Conservation (phyloP, 2,329 filamentous ascomycete genomes). For the Cordyceps pruinosa region DNA sequence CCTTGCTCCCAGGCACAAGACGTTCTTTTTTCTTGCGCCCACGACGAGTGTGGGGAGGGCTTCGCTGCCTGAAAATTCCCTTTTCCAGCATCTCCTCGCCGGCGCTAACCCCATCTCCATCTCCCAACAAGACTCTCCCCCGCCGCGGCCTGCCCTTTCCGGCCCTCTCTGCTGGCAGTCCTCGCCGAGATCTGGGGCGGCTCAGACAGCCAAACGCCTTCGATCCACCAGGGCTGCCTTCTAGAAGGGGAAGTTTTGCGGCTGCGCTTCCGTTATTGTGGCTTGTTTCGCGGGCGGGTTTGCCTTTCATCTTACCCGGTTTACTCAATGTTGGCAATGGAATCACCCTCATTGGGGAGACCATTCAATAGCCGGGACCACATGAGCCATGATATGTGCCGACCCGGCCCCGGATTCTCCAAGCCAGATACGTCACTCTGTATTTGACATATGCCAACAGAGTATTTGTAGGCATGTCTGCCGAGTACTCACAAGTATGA, state of each 20-base stretch:
- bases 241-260: conserved; percentile 3
- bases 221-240: not conserved
- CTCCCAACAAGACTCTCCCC: not conserved
- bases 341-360: not conserved
- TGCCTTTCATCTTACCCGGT: not conserved
- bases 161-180: not conserved
- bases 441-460: not conserved
- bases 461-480: not conserved
- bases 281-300: not conserved
- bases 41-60: not conserved
- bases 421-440: not conserved
- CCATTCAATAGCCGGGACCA: conserved; percentile 3
- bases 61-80: not conserved
- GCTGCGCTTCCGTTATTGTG: not conserved
- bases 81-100: not conserved
- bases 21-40: not conserved
- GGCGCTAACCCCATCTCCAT: not conserved
- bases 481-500: not conserved
- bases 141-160: not conserved
- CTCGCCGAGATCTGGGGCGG: conserved; percentile 5
- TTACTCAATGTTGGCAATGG: not conserved
- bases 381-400: not conserved
- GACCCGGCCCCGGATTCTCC: not conserved
- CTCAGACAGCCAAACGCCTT: not conserved
- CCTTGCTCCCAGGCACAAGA: not conserved